Base-by-base conservation (phyloP, 1,139 yeast genomes). In the Geotrichum aggregatum region DNA sequence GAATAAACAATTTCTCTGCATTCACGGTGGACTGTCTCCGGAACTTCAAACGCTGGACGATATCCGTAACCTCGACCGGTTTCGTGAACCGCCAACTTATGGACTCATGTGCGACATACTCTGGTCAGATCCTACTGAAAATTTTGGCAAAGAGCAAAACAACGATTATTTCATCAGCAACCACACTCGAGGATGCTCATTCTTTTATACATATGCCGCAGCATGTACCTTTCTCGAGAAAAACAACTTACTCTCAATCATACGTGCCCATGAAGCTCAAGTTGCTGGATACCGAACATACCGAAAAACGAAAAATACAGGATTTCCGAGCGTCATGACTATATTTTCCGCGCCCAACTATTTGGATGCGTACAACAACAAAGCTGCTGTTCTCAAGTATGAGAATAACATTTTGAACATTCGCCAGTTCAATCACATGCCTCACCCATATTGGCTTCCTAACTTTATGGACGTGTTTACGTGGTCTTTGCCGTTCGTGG, bases 271-370 rank as follows among this genome's bases (percentile, higher is more conserved):
- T 68, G 98, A 92, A 69, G 98, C 98, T 1, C 98, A 92, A 69
- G 97, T 92, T 69, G 94, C 95, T n/a, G 98, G 98, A 26, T 92
- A 89, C 71, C 76, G 97, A 66, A 92, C 94, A 86, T 92, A 92
- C 71, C 85, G 85, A 61, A 80, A 88, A 61, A 88, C 96, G 2
- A 79, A 82, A 59, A 78, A 87, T 18, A 84, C 91, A 66, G 95
- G 95, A n/a, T 92, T 92, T 68, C 98, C 98, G 1, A 82, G 94
- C 16, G 77, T 92, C 47, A 79, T 92, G 69, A 91, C 98, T 10
- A 82, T 92, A 73, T 92, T 92, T 70, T 84, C 95, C 54, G 98
- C 98, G 0, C 98, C 98, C 3, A 92, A 92, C 69, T 92, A 92
- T 70, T 76, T 91, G 66, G 98, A 92, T 62, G 83, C 86, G 16